phyloP scores from a whole-genome alignment of 1,284 basidiomycete genomes.

The Boletellus dicymbophilus region DNA sequence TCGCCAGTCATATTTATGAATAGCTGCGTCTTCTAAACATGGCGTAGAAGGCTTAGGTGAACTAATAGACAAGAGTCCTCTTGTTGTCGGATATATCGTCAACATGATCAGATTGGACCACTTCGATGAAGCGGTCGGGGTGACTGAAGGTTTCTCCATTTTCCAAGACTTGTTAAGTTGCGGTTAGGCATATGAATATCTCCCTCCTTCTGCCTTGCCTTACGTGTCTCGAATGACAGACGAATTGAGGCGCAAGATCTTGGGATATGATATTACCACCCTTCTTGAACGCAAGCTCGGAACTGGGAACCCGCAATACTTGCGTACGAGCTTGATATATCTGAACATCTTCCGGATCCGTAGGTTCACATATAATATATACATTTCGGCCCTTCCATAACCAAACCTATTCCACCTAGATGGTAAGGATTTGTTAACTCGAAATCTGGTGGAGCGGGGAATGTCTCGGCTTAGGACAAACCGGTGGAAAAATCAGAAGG shows the following conservation, averaged over 20 bases:
- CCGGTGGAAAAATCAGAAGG: constrained; percentile 10
- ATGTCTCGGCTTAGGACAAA: constrained; percentile 9
- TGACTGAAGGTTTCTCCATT: constrained; percentile 9
- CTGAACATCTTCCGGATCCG: constrained; percentile 12
- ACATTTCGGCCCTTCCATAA: too few species aligned
- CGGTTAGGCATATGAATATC: background rate
- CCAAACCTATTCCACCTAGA: too few species aligned
- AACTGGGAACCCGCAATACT: constrained; percentile 4
- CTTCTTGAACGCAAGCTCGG: constrained; percentile 13
- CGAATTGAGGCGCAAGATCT: constrained; percentile 1
- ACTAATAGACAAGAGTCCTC: background rate
- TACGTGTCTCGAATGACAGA: background rate
- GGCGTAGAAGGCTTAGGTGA: background rate
- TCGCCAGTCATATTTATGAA: background rate
- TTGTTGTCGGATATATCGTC: constrained; percentile 10
- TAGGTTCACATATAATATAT: too few species aligned
- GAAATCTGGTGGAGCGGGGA: constrained; percentile 11
- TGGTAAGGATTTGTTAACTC: constrained; percentile 10
- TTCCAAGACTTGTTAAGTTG: constrained; percentile 13
- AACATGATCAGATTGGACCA: constrained; percentile 17
- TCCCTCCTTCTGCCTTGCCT: background rate
- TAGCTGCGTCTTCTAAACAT: background rate
- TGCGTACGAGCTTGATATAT: constrained; percentile 15
- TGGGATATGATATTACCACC: constrained; percentile 11
- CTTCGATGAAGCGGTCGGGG: constrained; percentile 14